Conservation (phyloP, 1,284 basidiomycete genomes). For the Heterobasidion parviporum region DNA sequence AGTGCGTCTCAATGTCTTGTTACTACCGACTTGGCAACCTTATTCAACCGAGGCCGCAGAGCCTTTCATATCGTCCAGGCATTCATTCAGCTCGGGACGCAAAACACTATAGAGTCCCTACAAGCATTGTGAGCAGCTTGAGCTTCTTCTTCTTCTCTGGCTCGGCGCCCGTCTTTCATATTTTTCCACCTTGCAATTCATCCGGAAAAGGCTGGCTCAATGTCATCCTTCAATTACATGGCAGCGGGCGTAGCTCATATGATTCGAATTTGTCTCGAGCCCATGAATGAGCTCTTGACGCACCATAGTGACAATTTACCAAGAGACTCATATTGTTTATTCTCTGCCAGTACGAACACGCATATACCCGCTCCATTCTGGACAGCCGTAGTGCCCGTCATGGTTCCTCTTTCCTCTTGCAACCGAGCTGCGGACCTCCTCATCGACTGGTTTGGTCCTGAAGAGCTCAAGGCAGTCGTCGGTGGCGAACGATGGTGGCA, state of each 20-base stretch:
- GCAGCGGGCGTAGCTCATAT: too few species aligned
- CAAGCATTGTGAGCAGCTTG: constrained; percentile 40
- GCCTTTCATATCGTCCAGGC: constrained; percentile 63
- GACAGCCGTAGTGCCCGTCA: constrained; percentile 65
- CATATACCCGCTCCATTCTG: constrained; percentile 73
- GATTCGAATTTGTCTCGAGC: too few species aligned
- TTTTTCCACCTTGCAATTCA: too few species aligned
- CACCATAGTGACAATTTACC: not conserved
- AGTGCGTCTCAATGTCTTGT: constrained; percentile 28
- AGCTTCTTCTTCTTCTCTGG: not conserved
- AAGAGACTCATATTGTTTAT: not conserved
- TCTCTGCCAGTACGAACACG: constrained; percentile 54
- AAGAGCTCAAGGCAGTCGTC: constrained; percentile 62
- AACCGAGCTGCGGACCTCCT: constrained; percentile 68
- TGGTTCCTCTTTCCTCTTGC: constrained; percentile 56
- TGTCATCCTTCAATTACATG: too few species aligned
- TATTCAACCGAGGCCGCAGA: constrained; percentile 19
- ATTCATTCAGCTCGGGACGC: constrained; percentile 52
- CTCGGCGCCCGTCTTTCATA: not conserved
- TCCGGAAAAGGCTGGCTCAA: too few species aligned
- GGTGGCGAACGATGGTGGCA: constrained; percentile 87
- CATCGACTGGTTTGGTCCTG: constrained; percentile 69
- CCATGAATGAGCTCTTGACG: too few species aligned
- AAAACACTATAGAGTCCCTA: constrained; percentile 53
- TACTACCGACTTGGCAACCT: too few species aligned